These are phyloP conservation scores for Mortierella sp. DNA, from an alignment of 371 early-diverging fungal species.

Conservation along the genomic window DNA sequence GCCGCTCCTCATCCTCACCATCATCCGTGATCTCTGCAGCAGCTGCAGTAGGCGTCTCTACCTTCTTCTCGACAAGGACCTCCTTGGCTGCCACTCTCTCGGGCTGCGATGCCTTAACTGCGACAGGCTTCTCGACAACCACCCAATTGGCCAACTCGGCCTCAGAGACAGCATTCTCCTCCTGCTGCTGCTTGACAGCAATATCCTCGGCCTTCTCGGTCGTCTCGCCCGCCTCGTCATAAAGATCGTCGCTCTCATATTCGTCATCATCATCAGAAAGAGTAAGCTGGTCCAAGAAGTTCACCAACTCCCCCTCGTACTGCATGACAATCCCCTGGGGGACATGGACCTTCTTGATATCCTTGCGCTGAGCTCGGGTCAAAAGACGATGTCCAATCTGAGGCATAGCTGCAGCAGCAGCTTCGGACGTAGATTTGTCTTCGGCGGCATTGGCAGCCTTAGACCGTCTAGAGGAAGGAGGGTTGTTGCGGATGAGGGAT, in stretches of 20 bases:
- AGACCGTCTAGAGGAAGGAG: conserved; percentile 51
- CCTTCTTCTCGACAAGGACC: neutral
- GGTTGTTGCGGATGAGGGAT: conserved; percentile 52
- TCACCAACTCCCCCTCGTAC: conserved; percentile 55
- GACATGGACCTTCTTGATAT: conserved; percentile 59
- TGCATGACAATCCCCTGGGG: conserved; percentile 57
- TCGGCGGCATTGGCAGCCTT: conserved; percentile 6
- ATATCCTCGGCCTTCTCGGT: neutral
- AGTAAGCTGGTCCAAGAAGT: conserved; percentile 56
- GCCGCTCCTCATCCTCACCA: conserved; percentile 13
- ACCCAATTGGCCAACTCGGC: conserved; percentile 18
- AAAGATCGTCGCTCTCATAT: neutral
- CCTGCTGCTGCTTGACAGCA: no score
- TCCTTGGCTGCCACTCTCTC: neutral
- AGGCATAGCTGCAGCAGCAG: conserved; percentile 2
- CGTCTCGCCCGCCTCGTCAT: neutral
- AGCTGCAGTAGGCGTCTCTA: neutral
- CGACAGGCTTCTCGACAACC: conserved; percentile 15
- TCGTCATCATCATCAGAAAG: conserved; percentile 12
- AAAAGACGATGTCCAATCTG: conserved; percentile 43
- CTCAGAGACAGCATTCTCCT: neutral
- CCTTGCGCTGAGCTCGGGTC: conserved; percentile 57
- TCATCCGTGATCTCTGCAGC: neutral
- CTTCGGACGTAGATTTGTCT: neutral
- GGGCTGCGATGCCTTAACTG: neutral